Conservation (phyloP, 2,329 filamentous ascomycete species). For the Coniochaeta sp. region DNA sequence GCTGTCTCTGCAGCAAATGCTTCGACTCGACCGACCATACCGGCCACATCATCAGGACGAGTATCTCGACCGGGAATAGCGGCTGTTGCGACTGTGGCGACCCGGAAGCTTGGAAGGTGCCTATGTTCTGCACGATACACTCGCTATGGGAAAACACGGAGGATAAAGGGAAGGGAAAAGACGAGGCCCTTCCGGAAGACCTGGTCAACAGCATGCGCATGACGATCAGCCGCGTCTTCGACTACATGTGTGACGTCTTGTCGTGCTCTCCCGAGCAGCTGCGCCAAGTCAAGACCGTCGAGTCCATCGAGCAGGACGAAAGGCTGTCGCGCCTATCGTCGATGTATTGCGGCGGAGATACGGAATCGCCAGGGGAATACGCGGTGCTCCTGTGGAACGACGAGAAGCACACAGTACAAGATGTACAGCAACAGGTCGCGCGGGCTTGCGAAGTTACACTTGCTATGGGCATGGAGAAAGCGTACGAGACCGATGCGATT, state of each 20-base stretch:
- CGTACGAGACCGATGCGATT: constrained; percentile 82
- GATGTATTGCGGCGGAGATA: constrained; percentile 65
- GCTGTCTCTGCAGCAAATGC: constrained; percentile 87
- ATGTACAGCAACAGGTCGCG: constrained; percentile 85
- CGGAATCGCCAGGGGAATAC: constrained; percentile 66
- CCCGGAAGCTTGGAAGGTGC: constrained; percentile 83
- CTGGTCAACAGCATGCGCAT: constrained; percentile 71
- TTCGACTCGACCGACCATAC: constrained; percentile 95
- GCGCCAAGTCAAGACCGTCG: constrained; percentile 73
- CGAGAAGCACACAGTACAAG: constrained; percentile 92
- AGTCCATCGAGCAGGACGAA: constrained; percentile 78
- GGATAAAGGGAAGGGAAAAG: constrained; percentile 55
- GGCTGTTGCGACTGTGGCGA: constrained; percentile 98
- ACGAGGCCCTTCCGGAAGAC: constrained; percentile 62
- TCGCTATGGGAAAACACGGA: constrained; percentile 50
- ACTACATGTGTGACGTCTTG: constrained; percentile 96
- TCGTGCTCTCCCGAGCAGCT: constrained; percentile 97
- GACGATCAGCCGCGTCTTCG: constrained; percentile 78
- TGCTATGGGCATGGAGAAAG: constrained; percentile 64
- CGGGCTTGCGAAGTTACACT: constrained; percentile 73
- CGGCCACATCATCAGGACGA: constrained; percentile 85
- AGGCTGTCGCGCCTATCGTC: constrained; percentile 67
- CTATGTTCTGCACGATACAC: constrained; percentile 90
- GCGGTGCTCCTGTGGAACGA: constrained; percentile 93
- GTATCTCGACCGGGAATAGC: constrained; percentile 81